phyloP scores from a whole-genome alignment of 2,329 filamentous ascomycete species.

The Phyllosticta paracitricarpa region DNA sequence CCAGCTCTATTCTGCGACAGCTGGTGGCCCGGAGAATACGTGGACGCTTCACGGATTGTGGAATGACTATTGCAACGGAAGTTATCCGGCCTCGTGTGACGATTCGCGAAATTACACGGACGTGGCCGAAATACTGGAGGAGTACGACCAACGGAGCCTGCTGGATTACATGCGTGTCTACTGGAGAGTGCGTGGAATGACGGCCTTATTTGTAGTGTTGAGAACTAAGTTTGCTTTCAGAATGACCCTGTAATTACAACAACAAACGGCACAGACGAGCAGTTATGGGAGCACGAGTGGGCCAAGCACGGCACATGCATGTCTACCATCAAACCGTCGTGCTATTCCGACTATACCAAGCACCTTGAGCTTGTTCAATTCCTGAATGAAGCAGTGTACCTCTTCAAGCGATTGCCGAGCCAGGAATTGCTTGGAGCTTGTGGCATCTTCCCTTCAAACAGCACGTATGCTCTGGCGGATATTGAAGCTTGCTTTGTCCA shows the following conservation, averaged over 20 bases:
- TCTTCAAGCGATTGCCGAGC: slow-evolving; percentile 58
- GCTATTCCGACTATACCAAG: slow-evolving; percentile 49
- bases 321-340: slow-evolving; percentile 54
- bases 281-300: slow-evolving; percentile 64
- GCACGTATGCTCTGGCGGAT: slow-evolving; percentile 45
- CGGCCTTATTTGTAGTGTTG: background rate
- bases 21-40: slow-evolving; percentile 44
- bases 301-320: slow-evolving; percentile 66
- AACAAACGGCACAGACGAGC: slow-evolving; percentile 36
- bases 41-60: slow-evolving; percentile 69
- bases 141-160: slow-evolving; percentile 44
- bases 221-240: background rate
- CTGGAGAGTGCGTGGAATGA: slow-evolving; percentile 54
- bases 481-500: slow-evolving; percentile 48
- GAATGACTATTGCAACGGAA: slow-evolving; percentile 54
- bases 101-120: background rate
- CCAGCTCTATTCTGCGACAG: slow-evolving; percentile 3
- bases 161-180: slow-evolving; percentile 58
- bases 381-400: slow-evolving; percentile 53
- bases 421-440: slow-evolving; percentile 54
- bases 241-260: slow-evolving; percentile 9
- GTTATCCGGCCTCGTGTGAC: slow-evolving; percentile 46
- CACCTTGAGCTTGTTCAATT: slow-evolving; percentile 59
- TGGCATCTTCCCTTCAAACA: slow-evolving; percentile 46
- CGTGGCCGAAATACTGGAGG: slow-evolving; percentile 36